Conservation (phyloP, 495 filamentous ascomycete species). For the Trichoderma parareesei region DNA sequence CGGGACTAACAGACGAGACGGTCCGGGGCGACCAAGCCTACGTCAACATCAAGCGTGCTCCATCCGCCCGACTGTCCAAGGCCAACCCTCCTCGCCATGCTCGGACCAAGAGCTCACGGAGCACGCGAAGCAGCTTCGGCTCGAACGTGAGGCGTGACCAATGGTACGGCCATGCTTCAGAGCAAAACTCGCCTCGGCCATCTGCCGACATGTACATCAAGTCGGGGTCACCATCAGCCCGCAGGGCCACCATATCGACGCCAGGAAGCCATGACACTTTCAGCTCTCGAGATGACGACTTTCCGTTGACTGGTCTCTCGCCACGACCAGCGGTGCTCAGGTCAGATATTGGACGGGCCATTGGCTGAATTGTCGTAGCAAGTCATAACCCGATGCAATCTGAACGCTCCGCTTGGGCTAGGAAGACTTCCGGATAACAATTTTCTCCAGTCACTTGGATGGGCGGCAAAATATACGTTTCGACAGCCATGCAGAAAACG, state of each 20-base stretch:
- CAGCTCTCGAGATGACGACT: slow-evolving; percentile 30
- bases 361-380: slow-evolving; percentile 26
- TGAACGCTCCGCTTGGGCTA: neutral
- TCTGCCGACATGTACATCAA: slow-evolving; percentile 13
- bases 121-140: slow-evolving; percentile 33
- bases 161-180: slow-evolving; percentile 17
- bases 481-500: slow-evolving; percentile 4
- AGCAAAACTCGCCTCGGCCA: slow-evolving; percentile 16
- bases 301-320: slow-evolving; percentile 27
- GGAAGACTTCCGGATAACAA: neutral
- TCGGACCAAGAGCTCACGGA: slow-evolving; percentile 29
- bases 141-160: slow-evolving; percentile 29
- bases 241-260: slow-evolving; percentile 27
- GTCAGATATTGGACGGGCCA: slow-evolving; percentile 35
- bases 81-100: slow-evolving; percentile 29
- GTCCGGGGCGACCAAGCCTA: slow-evolving; percentile 42
- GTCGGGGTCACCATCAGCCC: neutral
- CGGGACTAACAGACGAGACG: slow-evolving; percentile 40
- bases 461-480: slow-evolving; percentile 2
- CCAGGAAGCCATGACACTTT: slow-evolving; percentile 27
- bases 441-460: neutral
- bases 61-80: slow-evolving; percentile 35
- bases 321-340: slow-evolving; percentile 31
- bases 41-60: slow-evolving; percentile 29
- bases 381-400: neutral